A percentile compares a stretch with the other conserved stretches of the same genome.
phyloP scores from a whole-genome alignment of 2,329 filamentous ascomycete genomes.

The Cadophora sp. region DNA sequence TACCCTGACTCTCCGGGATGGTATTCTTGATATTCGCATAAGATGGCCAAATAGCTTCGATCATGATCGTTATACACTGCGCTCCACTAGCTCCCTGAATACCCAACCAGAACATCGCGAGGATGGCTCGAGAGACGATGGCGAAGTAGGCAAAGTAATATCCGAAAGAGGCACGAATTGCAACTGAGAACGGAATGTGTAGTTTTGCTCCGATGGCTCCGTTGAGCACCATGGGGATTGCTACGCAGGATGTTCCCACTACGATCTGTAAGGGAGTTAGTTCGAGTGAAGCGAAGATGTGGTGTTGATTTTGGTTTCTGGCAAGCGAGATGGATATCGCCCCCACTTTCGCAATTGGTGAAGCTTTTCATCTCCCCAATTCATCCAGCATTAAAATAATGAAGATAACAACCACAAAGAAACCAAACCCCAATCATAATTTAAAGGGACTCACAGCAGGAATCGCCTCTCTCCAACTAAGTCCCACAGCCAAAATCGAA shows the following conservation, averaged over 20 bases:
- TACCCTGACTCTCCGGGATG: constrained; percentile 56
- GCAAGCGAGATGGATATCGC: neutral
- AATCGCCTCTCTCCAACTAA: constrained; percentile 62
- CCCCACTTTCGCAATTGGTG: neutral
- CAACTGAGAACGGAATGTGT: constrained; percentile 57
- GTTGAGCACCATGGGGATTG: constrained; percentile 58
- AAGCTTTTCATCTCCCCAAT: neutral
- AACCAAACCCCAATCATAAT: constrained; percentile 29
- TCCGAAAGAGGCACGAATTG: constrained; percentile 53
- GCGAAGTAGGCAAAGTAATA: constrained; percentile 52
- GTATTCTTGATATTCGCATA: constrained; percentile 60
- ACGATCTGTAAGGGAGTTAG: constrained; percentile 50
- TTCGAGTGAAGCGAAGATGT: too few relatives aligned
- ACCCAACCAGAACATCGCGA: constrained; percentile 65
- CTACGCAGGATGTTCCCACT: constrained; percentile 67
- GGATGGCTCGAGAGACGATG: constrained; percentile 51
- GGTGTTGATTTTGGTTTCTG: neutral
- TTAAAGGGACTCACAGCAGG: constrained; percentile 43
- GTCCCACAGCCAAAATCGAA: constrained; percentile 56
- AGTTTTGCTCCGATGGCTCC: constrained; percentile 50
- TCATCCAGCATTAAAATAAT: neutral
- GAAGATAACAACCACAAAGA: constrained; percentile 26
- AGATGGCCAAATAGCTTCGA: constrained; percentile 59
- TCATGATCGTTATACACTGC: constrained; percentile 53
- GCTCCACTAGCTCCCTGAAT: constrained; percentile 71